Evolutionary conservation across 441 rosid genomes (phyloP).

Genomic region (Populus hybrid): DNA sequence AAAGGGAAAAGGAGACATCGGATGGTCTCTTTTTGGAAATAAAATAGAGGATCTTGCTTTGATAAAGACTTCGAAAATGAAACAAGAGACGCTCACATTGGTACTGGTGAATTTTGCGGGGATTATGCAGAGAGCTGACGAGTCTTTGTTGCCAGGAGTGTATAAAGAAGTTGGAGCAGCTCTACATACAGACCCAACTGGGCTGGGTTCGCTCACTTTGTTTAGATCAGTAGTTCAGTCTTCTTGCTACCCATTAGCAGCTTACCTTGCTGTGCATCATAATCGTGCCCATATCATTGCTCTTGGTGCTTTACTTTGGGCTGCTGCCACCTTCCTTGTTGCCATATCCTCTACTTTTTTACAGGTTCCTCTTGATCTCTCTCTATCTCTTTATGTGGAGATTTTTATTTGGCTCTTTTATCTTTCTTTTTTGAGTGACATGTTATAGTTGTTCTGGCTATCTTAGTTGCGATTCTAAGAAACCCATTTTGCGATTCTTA

Average conservation of each 20-base stretch:
- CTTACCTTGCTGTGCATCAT: constrained; percentile 61
- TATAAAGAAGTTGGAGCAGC: constrained; percentile 91
- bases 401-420: background rate
- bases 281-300: constrained; percentile 91
- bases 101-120: constrained; percentile 80
- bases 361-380: constrained; percentile 44
- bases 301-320: constrained; percentile 86
- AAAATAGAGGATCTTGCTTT: background rate
- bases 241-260: constrained; percentile 80
- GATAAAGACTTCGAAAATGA: constrained; percentile 29
- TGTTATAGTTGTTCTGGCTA: background rate
- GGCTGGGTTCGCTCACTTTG: constrained; percentile 75
- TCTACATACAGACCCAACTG: constrained; percentile 79
- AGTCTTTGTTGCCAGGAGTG: constrained; percentile 84
- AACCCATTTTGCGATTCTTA: background rate
- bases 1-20: background rate
- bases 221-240: constrained; percentile 84
- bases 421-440: background rate
- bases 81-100: constrained; percentile 59
- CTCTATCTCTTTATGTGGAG: background rate
- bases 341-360: constrained; percentile 78
- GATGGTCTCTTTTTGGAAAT: background rate
- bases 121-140: constrained; percentile 95
- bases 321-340: constrained; percentile 90
- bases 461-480: background rate